A percentile compares a stretch with the other conserved stretches of the same genome.
Conservation (phyloP, 352 stramenopile genomes). For the Pythium phragmitis region DNA sequence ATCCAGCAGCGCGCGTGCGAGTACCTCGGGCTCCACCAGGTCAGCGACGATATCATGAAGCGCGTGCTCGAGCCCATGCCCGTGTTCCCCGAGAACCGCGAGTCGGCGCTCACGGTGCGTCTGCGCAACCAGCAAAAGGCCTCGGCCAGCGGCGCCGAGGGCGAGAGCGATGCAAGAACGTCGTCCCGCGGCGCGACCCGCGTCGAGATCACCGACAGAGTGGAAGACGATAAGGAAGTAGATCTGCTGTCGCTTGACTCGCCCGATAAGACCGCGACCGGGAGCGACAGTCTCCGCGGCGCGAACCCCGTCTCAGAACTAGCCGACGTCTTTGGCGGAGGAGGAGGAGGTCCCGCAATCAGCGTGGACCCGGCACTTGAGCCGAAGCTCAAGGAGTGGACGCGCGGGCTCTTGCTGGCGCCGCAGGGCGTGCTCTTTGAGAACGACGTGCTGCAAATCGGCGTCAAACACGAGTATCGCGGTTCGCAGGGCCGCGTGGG, state of each 20-base stretch:
- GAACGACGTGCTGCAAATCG: slow-evolving; percentile 93
- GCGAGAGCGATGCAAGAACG: no score
- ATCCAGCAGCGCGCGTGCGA: slow-evolving; percentile 97
- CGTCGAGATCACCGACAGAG: slow-evolving; percentile 17
- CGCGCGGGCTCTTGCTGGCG: slow-evolving; percentile 87
- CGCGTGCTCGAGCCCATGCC: slow-evolving; percentile 97
- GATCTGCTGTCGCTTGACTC: slow-evolving; percentile 59
- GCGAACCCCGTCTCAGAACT: slow-evolving; percentile 31
- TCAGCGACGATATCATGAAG: slow-evolving; percentile 88
- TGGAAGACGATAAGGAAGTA: slow-evolving; percentile 23
- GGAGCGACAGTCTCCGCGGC: slow-evolving; percentile 40
- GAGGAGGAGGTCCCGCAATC: background rate
- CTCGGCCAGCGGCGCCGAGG: slow-evolving; percentile 24
- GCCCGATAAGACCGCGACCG: slow-evolving; percentile 29
- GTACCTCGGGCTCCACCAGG: slow-evolving; percentile 92
- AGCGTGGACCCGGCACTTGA: slow-evolving; percentile 46
- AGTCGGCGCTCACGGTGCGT: slow-evolving; percentile 65
- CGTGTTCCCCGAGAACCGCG: slow-evolving; percentile 92
- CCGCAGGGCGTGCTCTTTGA: slow-evolving; percentile 91
- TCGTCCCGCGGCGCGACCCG: slow-evolving; percentile 18
- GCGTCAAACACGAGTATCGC: slow-evolving; percentile 95
- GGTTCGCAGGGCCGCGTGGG: slow-evolving; percentile 91
- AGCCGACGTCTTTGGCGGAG: slow-evolving; percentile 50
- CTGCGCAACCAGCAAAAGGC: slow-evolving; percentile 74
- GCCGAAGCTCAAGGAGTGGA: slow-evolving; percentile 61